These are phyloP conservation scores for Macrophomina tecta DNA, from an alignment of 2,329 filamentous ascomycete species.

Conservation along the genomic window DNA sequence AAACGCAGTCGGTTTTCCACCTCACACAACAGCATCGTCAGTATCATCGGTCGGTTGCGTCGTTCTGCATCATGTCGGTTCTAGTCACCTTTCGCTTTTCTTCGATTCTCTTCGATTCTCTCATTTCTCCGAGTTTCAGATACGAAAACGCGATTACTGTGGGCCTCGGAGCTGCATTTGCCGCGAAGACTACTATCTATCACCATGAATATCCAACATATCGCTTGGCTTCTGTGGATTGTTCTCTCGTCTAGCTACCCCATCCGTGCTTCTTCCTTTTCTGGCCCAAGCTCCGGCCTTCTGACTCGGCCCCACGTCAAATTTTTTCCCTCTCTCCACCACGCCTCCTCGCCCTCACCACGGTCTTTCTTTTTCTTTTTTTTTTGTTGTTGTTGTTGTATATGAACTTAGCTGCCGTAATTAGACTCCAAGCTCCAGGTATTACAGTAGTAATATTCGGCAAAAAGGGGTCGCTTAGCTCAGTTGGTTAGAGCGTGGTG, in stretches of 20 bases:
- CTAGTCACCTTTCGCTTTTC: background rate
- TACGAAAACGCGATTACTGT: background rate
- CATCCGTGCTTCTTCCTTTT: slow-evolving; percentile 7
- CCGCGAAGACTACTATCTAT: background rate
- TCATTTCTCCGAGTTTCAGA: background rate
- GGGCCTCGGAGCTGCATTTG: background rate
- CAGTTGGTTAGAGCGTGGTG: slow-evolving; percentile 33
- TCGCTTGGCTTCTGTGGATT: background rate
- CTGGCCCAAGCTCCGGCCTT: background rate
- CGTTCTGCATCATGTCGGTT: slow-evolving; percentile 1
- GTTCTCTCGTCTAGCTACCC: slow-evolving; percentile 8
- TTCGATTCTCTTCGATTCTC: background rate
- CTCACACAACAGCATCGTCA: slow-evolving; percentile 3
- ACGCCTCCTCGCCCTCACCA: too few relatives aligned
- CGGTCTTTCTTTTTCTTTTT: background rate
- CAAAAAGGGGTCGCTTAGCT: slow-evolving; percentile 28
- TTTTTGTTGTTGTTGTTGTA: too few relatives aligned
- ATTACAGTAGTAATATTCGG: background rate
- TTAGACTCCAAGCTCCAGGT: background rate
- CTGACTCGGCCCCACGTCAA: background rate
- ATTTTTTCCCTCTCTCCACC: background rate
- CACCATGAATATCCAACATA: background rate
- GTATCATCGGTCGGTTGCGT: background rate
- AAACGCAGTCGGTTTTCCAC: slow-evolving; percentile 6
- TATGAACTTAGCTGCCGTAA: background rate